Base-by-base conservation (phyloP, 1,284 basidiomycete species). In the Sanguinoderma infundibulare region DNA sequence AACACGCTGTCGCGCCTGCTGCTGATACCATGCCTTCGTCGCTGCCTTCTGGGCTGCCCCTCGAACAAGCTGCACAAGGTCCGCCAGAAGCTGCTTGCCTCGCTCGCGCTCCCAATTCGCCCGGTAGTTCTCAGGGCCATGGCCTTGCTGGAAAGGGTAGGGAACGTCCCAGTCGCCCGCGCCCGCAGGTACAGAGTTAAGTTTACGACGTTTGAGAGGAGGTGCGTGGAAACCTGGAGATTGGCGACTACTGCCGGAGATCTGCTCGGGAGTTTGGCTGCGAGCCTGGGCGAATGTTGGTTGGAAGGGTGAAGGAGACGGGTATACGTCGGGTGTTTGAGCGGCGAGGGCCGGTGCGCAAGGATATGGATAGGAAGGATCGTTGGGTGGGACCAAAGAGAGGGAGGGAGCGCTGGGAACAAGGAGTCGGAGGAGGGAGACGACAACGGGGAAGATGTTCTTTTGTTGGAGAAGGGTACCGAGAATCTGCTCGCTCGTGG, bases 111-210 rank as follows among this genome's bases (percentile, higher is more conserved):
- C 82, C 91, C 90, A 91, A 35, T 76, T 84, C 52, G 77, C 70
- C 7, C 75, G 78, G 71, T 91, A 92, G 22, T 79, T 76, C 22
- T 81, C 72, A 1, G 91, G 88, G 1, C 88, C 90, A 67, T 92
- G 87, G 30, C 89, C 90, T 40, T 79, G 75, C 20, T 78, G 74
- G 65, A 92, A 92, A 8, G 90, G 90, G 71, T 87, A 92, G 1
- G 90, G 91, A 0, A 91, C 82, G 67, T 92, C 89, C 91, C 91
- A 92, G 70, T 91, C 89, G 4, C 73, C 79, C 7, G 91, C 91
- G 9, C 91, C 90, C 28, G 90, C 90, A 38, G 90, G 90, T 3
- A 92, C 89, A 10, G 78, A 74, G 59, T 79, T 81, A 8, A 92
- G 77, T 66, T 83, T 89, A 44, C 90, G 82, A 57, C 83, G 83